Percentiles rank a stretch among this genome's conserved stretches.
phyloP scores from a whole-genome alignment of 306 rosid genomes.

The Vigna radiata region DNA sequence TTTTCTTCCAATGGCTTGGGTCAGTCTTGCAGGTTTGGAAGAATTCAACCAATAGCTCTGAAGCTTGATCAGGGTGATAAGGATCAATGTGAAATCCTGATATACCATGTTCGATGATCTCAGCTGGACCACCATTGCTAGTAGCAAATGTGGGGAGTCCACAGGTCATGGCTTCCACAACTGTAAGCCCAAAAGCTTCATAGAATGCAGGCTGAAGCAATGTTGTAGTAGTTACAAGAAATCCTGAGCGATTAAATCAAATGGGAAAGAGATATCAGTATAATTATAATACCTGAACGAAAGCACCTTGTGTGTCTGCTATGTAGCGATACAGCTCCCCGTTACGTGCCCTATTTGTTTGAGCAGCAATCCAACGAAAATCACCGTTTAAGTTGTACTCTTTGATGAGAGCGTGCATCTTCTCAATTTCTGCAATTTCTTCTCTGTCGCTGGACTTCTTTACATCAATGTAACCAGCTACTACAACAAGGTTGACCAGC shows the following conservation, averaged over 20 bases:
- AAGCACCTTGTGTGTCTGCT: slow-evolving; percentile 88
- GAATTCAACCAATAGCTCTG: slow-evolving; percentile 66
- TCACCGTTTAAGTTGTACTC: slow-evolving; percentile 68
- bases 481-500: slow-evolving; percentile 80
- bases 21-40: slow-evolving; percentile 70
- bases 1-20: slow-evolving; percentile 69
- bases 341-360: slow-evolving; percentile 87
- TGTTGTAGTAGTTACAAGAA: slow-evolving; percentile 19
- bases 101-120: slow-evolving; percentile 84
- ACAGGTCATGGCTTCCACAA: slow-evolving; percentile 94
- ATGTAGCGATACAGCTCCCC: slow-evolving; percentile 94
- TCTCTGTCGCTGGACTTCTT: slow-evolving; percentile 86
- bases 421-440: slow-evolving; percentile 92
- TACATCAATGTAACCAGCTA: slow-evolving; percentile 83
- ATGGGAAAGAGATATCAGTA: slow-evolving; percentile 4
- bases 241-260: not conserved
- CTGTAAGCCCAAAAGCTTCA: slow-evolving; percentile 98
- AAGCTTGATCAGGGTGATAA: slow-evolving; percentile 81
- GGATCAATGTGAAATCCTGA: slow-evolving; percentile 97
- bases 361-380: slow-evolving; percentile 86
- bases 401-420: slow-evolving; percentile 79
- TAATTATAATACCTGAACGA: slow-evolving; percentile 69
- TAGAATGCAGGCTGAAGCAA: slow-evolving; percentile 88
- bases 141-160: slow-evolving; percentile 97
- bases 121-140: slow-evolving; percentile 94